Evolutionary conservation across 2,329 filamentous ascomycete genomes (phyloP).

Genomic region (Penicillium sp.): DNA sequence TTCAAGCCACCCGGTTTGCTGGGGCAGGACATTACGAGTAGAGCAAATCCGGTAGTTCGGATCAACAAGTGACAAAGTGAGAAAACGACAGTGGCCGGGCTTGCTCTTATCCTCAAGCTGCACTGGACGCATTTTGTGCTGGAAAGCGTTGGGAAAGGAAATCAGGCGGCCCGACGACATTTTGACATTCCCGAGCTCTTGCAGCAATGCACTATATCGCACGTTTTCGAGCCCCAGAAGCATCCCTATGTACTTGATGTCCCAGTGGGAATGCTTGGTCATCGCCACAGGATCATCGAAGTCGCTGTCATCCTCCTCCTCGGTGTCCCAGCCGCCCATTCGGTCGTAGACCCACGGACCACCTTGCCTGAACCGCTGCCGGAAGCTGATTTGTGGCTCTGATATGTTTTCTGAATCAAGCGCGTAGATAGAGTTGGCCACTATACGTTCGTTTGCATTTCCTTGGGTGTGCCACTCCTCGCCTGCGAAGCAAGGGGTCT

Average conservation of each 20-base stretch:
- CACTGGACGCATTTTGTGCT: constrained; percentile 9
- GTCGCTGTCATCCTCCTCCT: neutral
- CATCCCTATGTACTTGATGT: constrained; percentile 9
- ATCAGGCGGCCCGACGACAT: constrained; percentile 12
- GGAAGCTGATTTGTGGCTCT: constrained; percentile 8
- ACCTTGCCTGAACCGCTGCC: neutral
- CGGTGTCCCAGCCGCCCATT: neutral
- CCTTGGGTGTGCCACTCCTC: constrained; percentile 15
- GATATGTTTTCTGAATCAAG: constrained; percentile 13
- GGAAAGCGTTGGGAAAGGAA: constrained; percentile 11
- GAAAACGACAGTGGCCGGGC: constrained; percentile 2
- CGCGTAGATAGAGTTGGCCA: constrained; percentile 1
- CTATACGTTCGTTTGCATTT: constrained; percentile 12
- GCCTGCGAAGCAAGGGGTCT: constrained; percentile 7
- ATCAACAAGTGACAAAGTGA: constrained; percentile 16
- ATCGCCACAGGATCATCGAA: neutral
- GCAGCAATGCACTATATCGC: neutral
- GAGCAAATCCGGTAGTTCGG: constrained; percentile 16
- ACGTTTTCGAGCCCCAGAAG: constrained; percentile 7
- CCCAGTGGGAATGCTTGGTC: neutral
- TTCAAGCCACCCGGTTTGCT: constrained; percentile 9
- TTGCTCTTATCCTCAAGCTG: constrained; percentile 10
- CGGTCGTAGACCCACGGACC: neutral
- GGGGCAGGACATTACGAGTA: constrained; percentile 15
- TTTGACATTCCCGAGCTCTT: constrained; percentile 14